Evolutionary conservation across 768 basidiomycete species (phyloP).

Genomic region (Kwoniella shandongensis): DNA sequence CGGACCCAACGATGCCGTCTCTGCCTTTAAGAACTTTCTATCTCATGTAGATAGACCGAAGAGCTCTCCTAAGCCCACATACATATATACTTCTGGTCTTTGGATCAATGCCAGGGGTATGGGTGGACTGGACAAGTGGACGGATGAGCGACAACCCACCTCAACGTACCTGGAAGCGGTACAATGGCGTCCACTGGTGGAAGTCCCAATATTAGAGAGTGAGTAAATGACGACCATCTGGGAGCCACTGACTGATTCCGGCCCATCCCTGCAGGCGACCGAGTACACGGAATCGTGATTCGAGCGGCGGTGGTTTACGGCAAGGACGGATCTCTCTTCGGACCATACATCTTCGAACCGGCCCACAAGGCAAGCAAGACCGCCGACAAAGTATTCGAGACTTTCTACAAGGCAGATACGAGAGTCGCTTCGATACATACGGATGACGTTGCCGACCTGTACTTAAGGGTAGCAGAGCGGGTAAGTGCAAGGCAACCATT

Average conservation of each 20-base stretch:
- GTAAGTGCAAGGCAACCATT: slow-evolving; percentile 26
- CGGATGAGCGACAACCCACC: slow-evolving; percentile 34
- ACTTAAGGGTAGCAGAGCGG: slow-evolving; percentile 56
- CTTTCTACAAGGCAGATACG: slow-evolving; percentile 41
- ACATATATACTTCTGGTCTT: slow-evolving; percentile 58
- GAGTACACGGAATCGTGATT: slow-evolving; percentile 58
- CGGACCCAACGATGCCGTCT: slow-evolving; percentile 39
- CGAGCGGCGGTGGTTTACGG: slow-evolving; percentile 58
- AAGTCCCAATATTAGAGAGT: slow-evolving; percentile 30
- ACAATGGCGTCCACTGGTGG: slow-evolving; percentile 27
- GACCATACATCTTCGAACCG: slow-evolving; percentile 51
- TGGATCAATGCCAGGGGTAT: slow-evolving; percentile 56
- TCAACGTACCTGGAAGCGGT: slow-evolving; percentile 21
- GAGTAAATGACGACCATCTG: slow-evolving; percentile 2
- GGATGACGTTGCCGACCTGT: slow-evolving; percentile 59
- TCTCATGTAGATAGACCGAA: slow-evolving; percentile 30
- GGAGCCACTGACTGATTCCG: background rate
- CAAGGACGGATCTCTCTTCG: slow-evolving; percentile 55
- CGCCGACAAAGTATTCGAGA: slow-evolving; percentile 54
- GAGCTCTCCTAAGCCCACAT: slow-evolving; percentile 55
- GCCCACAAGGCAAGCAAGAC: slow-evolving; percentile 44
- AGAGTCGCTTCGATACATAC: slow-evolving; percentile 55
- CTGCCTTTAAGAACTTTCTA: slow-evolving; percentile 23
- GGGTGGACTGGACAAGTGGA: slow-evolving; percentile 49
- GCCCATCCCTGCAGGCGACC: slow-evolving; percentile 23